phyloP scores from a whole-genome alignment of 179 eudicot species.

The Patellifolia procumbens region DNA sequence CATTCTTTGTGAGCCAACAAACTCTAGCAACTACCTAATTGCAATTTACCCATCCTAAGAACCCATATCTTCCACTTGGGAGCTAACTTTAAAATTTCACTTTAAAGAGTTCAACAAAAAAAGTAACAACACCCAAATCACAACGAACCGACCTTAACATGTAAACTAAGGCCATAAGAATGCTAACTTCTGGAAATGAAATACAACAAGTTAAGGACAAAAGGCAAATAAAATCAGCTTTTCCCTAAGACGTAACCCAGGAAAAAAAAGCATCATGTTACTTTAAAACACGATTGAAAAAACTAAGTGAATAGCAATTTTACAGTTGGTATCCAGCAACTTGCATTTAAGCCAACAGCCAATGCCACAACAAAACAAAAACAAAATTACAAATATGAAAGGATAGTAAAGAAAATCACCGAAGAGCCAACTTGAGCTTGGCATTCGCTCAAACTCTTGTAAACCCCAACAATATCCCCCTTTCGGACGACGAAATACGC shows the following conservation, averaged over 20 bases:
- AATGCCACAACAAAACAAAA: not conserved
- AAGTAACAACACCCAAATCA: not conserved
- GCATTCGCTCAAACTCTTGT: conserved; percentile 74
- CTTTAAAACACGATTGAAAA: too few species aligned
- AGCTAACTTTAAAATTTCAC: not conserved
- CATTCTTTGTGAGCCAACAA: conserved; percentile 1
- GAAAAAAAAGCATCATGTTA: too few species aligned
- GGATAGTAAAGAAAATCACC: conserved; percentile 37
- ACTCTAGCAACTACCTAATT: not conserved
- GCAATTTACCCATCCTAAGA: not conserved
- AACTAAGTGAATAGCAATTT: too few species aligned
- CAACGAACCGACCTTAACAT: not conserved
- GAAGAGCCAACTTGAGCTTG: conserved; percentile 88
- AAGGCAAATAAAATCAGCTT: not conserved
- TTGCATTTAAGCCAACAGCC: not conserved
- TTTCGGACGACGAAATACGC: conserved; percentile 76
- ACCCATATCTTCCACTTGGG: not conserved
- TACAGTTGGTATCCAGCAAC: not conserved
- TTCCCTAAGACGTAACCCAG: not conserved
- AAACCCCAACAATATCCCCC: conserved; percentile 86
- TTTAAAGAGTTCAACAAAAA: not conserved
- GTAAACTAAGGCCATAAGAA: not conserved
- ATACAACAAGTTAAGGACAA: not conserved
- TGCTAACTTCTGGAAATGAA: not conserved
- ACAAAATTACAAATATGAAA: not conserved